Evolutionary conservation across 768 basidiomycete species (phyloP).

Genomic region (Termitomyces sp.): DNA sequence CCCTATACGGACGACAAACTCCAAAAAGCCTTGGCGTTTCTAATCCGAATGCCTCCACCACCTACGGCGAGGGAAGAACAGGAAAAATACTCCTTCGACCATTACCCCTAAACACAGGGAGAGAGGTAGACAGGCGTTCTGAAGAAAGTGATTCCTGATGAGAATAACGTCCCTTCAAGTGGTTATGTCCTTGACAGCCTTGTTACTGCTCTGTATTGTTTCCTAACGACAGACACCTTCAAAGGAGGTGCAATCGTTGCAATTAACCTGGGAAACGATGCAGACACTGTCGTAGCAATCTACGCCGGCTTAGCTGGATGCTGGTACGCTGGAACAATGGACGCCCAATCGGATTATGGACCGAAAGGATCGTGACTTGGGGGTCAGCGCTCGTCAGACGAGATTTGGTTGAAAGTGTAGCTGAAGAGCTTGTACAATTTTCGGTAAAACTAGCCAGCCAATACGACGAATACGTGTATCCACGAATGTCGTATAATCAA

Average conservation of each 20-base stretch:
- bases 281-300: conserved; percentile 41
- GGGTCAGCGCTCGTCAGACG: conserved; percentile 23
- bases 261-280: conserved; percentile 38
- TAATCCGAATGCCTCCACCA: no score
- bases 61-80: no score
- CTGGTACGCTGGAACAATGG: conserved; percentile 32
- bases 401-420: conserved; percentile 31
- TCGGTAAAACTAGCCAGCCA: conserved; percentile 1
- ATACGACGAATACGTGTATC: neutral
- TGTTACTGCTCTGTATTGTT: conserved; percentile 39
- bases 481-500: neutral
- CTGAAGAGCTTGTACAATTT: conserved; percentile 28
- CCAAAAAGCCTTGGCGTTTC: no score
- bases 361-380: conserved; percentile 30
- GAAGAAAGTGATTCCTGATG: no score
- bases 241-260: conserved; percentile 41
- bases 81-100: no score
- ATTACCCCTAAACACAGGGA: no score
- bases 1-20: no score
- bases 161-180: no score
- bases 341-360: conserved; percentile 29
- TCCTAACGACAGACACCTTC: conserved; percentile 37
- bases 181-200: conserved; percentile 37
- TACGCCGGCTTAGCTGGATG: conserved; percentile 41
- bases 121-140: no score